phyloP scores from a whole-genome alignment of 2,329 filamentous ascomycete genomes.

The Septoria linicola region DNA sequence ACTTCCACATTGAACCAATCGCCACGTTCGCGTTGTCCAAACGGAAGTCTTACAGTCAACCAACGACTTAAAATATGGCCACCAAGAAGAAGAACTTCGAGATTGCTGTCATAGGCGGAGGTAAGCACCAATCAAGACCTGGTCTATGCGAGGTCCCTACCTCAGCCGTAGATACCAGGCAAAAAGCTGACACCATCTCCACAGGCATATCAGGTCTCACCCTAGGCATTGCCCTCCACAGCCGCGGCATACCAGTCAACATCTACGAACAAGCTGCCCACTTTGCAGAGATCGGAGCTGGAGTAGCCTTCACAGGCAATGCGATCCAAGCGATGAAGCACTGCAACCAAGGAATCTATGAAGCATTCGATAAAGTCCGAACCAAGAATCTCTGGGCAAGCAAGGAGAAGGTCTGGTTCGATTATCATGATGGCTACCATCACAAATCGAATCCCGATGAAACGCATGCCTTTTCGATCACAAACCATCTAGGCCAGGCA shows the following conservation, averaged over 20 bases:
- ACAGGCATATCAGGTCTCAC: constrained; percentile 57
- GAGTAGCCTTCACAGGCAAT: constrained; percentile 58
- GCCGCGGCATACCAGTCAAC: constrained; percentile 44
- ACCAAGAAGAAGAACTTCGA: constrained; percentile 25
- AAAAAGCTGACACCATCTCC: neutral
- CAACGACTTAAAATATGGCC: constrained; percentile 14
- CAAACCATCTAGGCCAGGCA: constrained; percentile 30
- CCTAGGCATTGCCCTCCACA: constrained; percentile 54
- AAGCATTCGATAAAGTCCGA: constrained; percentile 46
- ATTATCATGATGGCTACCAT: constrained; percentile 42
- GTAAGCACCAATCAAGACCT: constrained; percentile 13
- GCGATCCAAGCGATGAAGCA: constrained; percentile 54
- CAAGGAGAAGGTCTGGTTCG: constrained; percentile 45
- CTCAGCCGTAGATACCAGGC: neutral
- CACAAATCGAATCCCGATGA: constrained; percentile 25
- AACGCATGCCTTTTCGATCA: constrained; percentile 32
- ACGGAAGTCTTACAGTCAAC: too few species aligned
- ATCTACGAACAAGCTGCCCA: constrained; percentile 57
- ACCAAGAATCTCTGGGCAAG: constrained; percentile 42
- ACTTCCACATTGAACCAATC: too few species aligned
- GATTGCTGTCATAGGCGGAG: constrained; percentile 27
- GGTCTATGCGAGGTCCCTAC: neutral
- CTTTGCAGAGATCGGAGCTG: constrained; percentile 60
- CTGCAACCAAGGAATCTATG: constrained; percentile 49
- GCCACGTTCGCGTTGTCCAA: too few species aligned